Conservation (phyloP, 1,284 basidiomycete species). For the Blastosporella zonata region DNA sequence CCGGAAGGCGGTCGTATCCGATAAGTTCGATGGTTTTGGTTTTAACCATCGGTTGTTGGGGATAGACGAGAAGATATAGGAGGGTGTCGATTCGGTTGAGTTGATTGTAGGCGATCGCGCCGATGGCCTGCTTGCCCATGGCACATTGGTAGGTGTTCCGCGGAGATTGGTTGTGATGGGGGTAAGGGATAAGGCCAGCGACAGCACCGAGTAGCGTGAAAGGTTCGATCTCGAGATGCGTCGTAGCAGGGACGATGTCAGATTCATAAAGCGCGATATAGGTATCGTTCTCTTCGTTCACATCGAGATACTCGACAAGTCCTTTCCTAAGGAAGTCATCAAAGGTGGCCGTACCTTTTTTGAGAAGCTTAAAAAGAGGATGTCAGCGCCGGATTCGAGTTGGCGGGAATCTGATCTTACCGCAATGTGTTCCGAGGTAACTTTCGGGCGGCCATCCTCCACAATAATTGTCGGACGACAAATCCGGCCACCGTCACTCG, state of each 20-base stretch:
- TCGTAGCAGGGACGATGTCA: slow-evolving; percentile 80
- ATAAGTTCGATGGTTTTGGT: slow-evolving; percentile 97
- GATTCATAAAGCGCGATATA: slow-evolving; percentile 95
- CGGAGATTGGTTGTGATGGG: slow-evolving; percentile 99
- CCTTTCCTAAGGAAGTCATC: slow-evolving; percentile 94
- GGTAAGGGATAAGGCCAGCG: slow-evolving; percentile 97
- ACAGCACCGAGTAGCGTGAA: slow-evolving; percentile 98
- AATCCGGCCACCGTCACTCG: slow-evolving; percentile 96
- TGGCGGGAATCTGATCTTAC: slow-evolving; percentile 41
- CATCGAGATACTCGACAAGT: slow-evolving; percentile 99
- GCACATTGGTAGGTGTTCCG: slow-evolving; percentile 99
- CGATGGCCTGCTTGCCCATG: slow-evolving; percentile 99
- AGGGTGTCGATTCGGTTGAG: slow-evolving; percentile 97
- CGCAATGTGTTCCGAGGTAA: slow-evolving; percentile 79
- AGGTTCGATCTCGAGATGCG: slow-evolving; percentile 98
- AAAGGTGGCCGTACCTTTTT: slow-evolving; percentile 78
- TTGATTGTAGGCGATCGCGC: slow-evolving; percentile 99
- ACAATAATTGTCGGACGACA: slow-evolving; percentile 99
- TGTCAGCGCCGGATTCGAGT: slow-evolving; percentile 14
- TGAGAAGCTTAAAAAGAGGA: slow-evolving; percentile 60
- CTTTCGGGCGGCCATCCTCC: slow-evolving; percentile 76
- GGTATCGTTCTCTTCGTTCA: slow-evolving; percentile 99
- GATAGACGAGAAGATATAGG: slow-evolving; percentile 98
- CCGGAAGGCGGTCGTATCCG: slow-evolving; percentile 95
- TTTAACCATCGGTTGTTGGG: slow-evolving; percentile 99